Base-by-base conservation (phyloP, 495 filamentous ascomycete species). In the Talaromyces proteolyticus region DNA sequence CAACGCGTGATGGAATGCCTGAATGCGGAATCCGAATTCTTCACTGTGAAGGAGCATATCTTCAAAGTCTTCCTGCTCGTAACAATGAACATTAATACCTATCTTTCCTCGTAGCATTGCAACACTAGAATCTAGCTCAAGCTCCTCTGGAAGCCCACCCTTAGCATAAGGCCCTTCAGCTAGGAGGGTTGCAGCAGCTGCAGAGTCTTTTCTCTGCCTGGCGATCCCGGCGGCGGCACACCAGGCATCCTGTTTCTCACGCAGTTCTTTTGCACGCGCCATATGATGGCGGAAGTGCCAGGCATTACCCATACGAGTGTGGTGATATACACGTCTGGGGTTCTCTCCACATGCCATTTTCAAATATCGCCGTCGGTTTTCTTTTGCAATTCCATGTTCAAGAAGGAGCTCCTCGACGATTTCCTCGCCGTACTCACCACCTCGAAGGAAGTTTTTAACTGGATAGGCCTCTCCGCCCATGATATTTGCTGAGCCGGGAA, bases 281-380 rank as follows among this genome's bases (percentile, higher is more conserved):
- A 86, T 78, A 14, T 80, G 77, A 36, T 82, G 75, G 8, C 82
- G 69, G 47, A 86, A 82, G 42, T 78, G 67, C 77, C 76, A 86
- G 36, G 80, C 79, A 58, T 83, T 79, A 7, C 78, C 81, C 57
- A 82, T 62, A 14, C 72, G 64, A 53, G 71, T 80, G 40, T 62
- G 47, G 4, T 49, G 18, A 10, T 49, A 49, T 24, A 49, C 37
- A 7, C 37, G 22, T 0, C 77, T 76, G 3, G 82, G 66, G 56
- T 86, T 86, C 64, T 84, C 81, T 6, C 83, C 83, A 44, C 82
- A 85, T 1, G 83, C 83, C 83, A 87, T 87, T 66, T 87, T 87
- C 68, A 87, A 79, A 62, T 78, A 85, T 29, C 77, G 54, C 42
- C 71, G 66, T 26, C 70, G 63, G 39, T 74, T 59, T 8, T 56